Evolutionary conservation across 2,329 filamentous ascomycete species (phyloP), one percentile per base, ranked within the genome.

Genomic region (Davidsoniella virescens): DNA sequence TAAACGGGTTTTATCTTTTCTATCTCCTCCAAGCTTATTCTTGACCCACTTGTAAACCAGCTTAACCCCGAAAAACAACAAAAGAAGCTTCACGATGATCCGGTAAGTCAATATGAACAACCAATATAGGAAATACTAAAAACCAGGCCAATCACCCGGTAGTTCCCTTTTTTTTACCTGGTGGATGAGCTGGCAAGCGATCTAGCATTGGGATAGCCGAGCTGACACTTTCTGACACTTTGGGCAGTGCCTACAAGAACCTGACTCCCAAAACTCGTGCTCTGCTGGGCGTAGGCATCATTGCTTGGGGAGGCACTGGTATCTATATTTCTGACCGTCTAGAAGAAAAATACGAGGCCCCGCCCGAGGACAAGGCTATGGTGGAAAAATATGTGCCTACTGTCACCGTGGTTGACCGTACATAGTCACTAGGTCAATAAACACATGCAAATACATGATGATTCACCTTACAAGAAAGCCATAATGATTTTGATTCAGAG

Each of bases 231-330:
- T 33, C 29, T 33, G 12, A 9, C 29, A 33, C 29, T 33, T 33
- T 33, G 29, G 9, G 29, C 47, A 84, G 80, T 59, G 70, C 78
- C 48, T 94, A 87, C 68, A 80, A 73, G 60, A 77, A 75, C 58
- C 78, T 94, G 49, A 68, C 80, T 3, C 75, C 82, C 16, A 80
- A 75, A 57, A 82, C 83, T 20, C 82, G 84, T 51, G 66, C 85
- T 40, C 66, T 80, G 44, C 71, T 94, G 55, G 88, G 88, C 57
- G 62, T 78, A 45, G 82, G 79, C 57, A 66, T 94, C 56, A 77
- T 94, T 60, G 76, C 76, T 33, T 94, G 87, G 76, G 86, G 85
- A 12, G 67, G 70, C 39, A 67, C 78, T 39, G 88, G 86, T 14
- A 71, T 92, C n/a, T 80, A 82, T 60, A 60, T 84, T 16, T 78